Evolutionary conservation across 2,329 filamentous ascomycete genomes (phyloP).

Genomic region (Diaporthe sp.): DNA sequence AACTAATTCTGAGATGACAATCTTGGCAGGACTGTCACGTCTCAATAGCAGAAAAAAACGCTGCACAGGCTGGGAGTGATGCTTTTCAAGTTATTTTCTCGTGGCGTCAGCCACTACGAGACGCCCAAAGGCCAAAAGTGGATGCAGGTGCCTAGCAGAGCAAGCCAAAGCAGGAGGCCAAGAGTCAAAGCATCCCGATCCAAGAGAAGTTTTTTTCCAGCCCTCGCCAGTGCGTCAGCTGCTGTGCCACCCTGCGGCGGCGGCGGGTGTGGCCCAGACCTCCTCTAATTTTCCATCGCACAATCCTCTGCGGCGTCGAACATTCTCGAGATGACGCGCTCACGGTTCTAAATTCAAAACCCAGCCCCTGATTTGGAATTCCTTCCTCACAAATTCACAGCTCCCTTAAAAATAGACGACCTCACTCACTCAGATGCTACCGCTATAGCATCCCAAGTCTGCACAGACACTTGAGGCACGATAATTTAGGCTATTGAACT

Average conservation of each 20-base stretch:
- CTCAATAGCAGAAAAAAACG: not conserved
- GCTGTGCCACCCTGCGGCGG: slow-evolving; percentile 30
- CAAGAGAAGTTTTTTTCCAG: not conserved
- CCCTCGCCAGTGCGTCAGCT: slow-evolving; percentile 1
- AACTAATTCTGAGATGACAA: slow-evolving; percentile 19
- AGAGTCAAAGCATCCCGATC: slow-evolving; percentile 11
- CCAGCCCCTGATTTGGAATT: not conserved
- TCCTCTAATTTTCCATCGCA: slow-evolving; percentile 26
- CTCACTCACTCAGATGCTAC: not conserved
- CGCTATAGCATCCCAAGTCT: not conserved
- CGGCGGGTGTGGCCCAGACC: slow-evolving; percentile 22
- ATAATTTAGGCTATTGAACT: not conserved
- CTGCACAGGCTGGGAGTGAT: slow-evolving; percentile 1
- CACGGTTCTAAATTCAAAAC: not conserved
- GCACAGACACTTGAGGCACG: not conserved
- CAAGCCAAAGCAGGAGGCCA: slow-evolving; percentile 12
- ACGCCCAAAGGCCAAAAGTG: not conserved
- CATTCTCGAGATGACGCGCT: not conserved
- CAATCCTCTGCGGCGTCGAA: not conserved
- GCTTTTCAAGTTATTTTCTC: not conserved
- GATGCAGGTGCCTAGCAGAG: not conserved
- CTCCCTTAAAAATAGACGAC: not conserved
- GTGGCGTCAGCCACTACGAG: not conserved
- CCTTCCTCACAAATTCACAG: not conserved
- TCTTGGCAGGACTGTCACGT: slow-evolving; percentile 19